phyloP scores from a whole-genome alignment of 2,329 filamentous ascomycete genomes.

The Byssoonygena ceratinophila region DNA sequence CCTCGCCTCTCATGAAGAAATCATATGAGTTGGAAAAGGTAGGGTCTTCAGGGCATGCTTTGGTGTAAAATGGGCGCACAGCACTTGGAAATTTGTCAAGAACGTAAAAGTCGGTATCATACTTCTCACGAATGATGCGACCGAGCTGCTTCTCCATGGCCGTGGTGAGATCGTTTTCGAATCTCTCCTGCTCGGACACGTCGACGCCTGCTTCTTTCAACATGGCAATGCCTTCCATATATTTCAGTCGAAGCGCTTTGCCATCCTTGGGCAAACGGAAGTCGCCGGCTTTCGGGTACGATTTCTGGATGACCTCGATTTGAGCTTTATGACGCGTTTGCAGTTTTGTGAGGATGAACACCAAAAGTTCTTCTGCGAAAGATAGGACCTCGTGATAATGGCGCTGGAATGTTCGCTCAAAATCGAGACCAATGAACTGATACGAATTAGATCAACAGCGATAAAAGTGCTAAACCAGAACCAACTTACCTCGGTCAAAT shows the following conservation, averaged over 20 bases:
- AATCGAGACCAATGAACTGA: conserved; percentile 44
- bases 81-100: conserved; percentile 90
- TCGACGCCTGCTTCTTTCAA: conserved; percentile 43
- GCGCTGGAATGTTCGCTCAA: conserved; percentile 41
- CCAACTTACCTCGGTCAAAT: conserved; percentile 48
- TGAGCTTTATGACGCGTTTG: conserved; percentile 37
- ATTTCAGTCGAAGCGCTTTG: conserved; percentile 41
- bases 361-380: conserved; percentile 41
- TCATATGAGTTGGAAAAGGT: conserved; percentile 58
- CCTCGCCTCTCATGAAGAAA: conserved; percentile 61
- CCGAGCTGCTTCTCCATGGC: conserved; percentile 60
- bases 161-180: conserved; percentile 40
- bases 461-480: neutral
- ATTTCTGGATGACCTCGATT: conserved; percentile 39
- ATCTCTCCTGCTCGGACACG: conserved; percentile 40
- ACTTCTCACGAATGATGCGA: conserved; percentile 74
- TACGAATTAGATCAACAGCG: conserved; percentile 17
- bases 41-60: conserved; percentile 59
- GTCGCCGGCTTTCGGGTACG: conserved; percentile 42
- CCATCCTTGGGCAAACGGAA: conserved; percentile 42
- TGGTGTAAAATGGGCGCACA: conserved; percentile 86
- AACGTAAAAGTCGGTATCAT: conserved; percentile 90
- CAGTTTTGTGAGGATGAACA: conserved; percentile 40
- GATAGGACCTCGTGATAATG: conserved; percentile 44
- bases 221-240: conserved; percentile 40